Evolutionary conservation across 306 rosid genomes (phyloP).

Genomic region (Arachis hypogaea): DNA sequence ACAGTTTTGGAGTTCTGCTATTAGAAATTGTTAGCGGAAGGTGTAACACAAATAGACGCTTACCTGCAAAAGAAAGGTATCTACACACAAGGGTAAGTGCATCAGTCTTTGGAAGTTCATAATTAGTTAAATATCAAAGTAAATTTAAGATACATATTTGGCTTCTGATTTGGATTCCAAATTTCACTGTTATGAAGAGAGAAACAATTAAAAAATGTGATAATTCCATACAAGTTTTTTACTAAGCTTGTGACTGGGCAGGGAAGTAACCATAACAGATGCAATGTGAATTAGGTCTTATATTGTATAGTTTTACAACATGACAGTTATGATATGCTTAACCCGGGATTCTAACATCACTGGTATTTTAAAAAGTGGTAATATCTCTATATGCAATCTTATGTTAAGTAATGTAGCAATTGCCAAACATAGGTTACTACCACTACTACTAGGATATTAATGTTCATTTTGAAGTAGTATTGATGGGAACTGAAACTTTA

Average conservation of each 20-base stretch:
- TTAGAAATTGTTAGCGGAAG: slow-evolving; percentile 79
- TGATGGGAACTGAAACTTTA: slow-evolving; percentile 17
- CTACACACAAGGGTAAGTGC: slow-evolving; percentile 66
- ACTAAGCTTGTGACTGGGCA: background rate
- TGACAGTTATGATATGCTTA: background rate
- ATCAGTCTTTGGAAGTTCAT: background rate
- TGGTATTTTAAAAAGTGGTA: too few relatives aligned
- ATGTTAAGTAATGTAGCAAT: too few relatives aligned
- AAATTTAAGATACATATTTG: background rate
- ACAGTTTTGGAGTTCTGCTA: slow-evolving; percentile 77
- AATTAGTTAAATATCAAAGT: background rate
- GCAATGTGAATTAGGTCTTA: slow-evolving; percentile 8
- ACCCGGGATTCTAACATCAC: background rate
- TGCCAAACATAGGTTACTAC: background rate
- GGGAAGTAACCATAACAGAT: slow-evolving; percentile 1
- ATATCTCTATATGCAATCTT: too few relatives aligned
- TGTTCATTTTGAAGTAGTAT: background rate
- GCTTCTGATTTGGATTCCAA: slow-evolving; percentile 18
- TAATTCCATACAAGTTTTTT: background rate
- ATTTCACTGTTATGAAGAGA: slow-evolving; percentile 3
- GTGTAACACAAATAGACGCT: slow-evolving; percentile 58
- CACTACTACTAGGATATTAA: background rate
- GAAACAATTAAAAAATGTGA: background rate
- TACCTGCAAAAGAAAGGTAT: slow-evolving; percentile 61
- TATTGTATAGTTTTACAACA: background rate